Conservation (phyloP, 2,329 filamentous ascomycete species). For the Penicillium sp. region DNA sequence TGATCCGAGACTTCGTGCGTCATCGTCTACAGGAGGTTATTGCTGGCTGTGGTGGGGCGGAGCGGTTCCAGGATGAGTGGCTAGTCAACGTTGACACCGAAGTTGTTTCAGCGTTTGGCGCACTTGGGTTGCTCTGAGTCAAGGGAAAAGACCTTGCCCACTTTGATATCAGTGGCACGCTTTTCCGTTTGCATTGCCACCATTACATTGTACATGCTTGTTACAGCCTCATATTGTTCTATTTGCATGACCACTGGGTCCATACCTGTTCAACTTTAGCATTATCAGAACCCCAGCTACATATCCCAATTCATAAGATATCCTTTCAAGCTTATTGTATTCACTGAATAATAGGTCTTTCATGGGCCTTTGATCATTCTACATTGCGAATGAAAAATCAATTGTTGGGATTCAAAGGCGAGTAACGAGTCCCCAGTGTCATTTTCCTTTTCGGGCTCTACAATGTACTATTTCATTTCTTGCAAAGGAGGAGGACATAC, state of each 20-base stretch:
- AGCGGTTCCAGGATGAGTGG: slow-evolving; percentile 45
- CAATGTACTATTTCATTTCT: neutral
- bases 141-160: neutral
- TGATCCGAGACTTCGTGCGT: slow-evolving; percentile 46
- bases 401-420: neutral
- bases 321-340: neutral
- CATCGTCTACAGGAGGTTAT: slow-evolving; percentile 43
- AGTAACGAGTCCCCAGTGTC: neutral
- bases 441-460: neutral
- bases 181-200: neutral
- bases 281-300: slow-evolving; percentile 9
- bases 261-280: neutral
- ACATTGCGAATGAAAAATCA: neutral
- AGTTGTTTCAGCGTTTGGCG: slow-evolving; percentile 42
- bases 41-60: slow-evolving; percentile 40
- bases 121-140: slow-evolving; percentile 34
- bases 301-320: slow-evolving; percentile 20
- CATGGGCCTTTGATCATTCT: neutral
- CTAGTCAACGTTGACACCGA: slow-evolving; percentile 45
- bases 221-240: neutral
- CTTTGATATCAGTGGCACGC: neutral
- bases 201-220: neutral
- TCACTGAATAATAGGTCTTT: neutral
- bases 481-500: neutral
- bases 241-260: slow-evolving; percentile 1